Evolutionary conservation across 768 basidiomycete species (phyloP).

Genomic region (Termitomyces sp.): DNA sequence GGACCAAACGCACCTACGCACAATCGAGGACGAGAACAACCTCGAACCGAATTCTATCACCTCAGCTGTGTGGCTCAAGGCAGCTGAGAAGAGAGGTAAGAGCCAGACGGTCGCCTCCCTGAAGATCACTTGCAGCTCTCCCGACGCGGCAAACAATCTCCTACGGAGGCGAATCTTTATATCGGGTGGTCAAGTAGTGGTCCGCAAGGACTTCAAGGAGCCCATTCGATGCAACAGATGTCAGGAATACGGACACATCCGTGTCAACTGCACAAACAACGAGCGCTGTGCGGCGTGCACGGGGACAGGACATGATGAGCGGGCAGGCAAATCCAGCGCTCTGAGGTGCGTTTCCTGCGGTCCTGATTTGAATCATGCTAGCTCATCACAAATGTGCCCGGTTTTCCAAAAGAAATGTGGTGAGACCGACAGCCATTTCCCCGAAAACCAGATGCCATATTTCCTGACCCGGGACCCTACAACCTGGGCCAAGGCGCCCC

Average conservation of each 20-base stretch:
- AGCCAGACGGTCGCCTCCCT: not conserved
- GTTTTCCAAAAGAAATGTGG: not conserved
- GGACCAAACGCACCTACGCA: not conserved
- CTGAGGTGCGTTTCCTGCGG: not conserved
- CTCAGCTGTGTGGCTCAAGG: not conserved
- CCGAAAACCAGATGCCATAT: not conserved
- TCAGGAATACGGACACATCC: not conserved
- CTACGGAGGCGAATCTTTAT: not conserved
- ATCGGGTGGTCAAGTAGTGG: not conserved
- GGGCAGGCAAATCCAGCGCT: not conserved
- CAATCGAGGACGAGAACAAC: not conserved
- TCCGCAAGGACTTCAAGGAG: not conserved
- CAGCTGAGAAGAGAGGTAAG: no score
- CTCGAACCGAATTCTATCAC: not conserved
- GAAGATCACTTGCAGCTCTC: not conserved
- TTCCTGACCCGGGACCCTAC: not conserved
- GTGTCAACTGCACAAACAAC: not conserved
- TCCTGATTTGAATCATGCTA: not conserved
- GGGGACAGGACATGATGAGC: not conserved
- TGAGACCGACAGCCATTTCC: not conserved
- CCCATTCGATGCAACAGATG: not conserved
- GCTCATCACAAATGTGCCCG: not conserved
- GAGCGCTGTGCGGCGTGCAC: not conserved
- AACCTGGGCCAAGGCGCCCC: not conserved
- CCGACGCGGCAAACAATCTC: not conserved